Percentiles rank a stretch among this genome's conserved stretches.
Conservation (phyloP, 192 early-diverging fungal genomes). For the Podila horticola region DNA sequence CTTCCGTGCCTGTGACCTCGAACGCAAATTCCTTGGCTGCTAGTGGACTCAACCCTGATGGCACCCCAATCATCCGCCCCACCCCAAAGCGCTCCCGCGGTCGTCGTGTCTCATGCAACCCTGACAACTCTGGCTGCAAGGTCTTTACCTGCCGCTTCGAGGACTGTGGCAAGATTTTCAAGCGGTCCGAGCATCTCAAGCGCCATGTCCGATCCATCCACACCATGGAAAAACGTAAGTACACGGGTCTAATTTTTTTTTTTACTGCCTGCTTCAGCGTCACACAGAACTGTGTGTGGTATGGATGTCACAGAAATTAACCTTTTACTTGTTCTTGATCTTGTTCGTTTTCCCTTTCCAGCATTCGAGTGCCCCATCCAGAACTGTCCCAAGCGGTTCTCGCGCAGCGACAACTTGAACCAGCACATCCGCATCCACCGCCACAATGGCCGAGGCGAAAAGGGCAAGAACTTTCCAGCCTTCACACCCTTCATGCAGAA, state of each 20-base stretch:
- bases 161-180: slow-evolving; percentile 69
- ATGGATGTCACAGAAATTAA: neutral
- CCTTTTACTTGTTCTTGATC: slow-evolving; percentile 4
- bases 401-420: slow-evolving; percentile 66
- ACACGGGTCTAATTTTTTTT: neutral
- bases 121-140: slow-evolving; percentile 57
- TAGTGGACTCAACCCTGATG: slow-evolving; percentile 8
- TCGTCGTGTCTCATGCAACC: slow-evolving; percentile 63
- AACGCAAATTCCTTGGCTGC: neutral
- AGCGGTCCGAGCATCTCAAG: slow-evolving; percentile 70
- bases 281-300: neutral
- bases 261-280: neutral
- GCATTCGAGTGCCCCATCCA: slow-evolving; percentile 64
- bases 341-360: slow-evolving; percentile 20
- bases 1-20: slow-evolving; percentile 29
- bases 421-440: slow-evolving; percentile 69
- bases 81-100: slow-evolving; percentile 59
- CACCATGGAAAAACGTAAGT: slow-evolving; percentile 70
- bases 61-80: slow-evolving; percentile 45
- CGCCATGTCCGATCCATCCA: slow-evolving; percentile 70
- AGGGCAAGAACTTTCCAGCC: slow-evolving; percentile 49
- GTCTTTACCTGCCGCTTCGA: slow-evolving; percentile 64
- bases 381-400: slow-evolving; percentile 66
- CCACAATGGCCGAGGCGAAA: slow-evolving; percentile 61
- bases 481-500: slow-evolving; percentile 56